phyloP scores from a whole-genome alignment of 2,329 filamentous ascomycete species.

The Elsinoe arachidis region DNA sequence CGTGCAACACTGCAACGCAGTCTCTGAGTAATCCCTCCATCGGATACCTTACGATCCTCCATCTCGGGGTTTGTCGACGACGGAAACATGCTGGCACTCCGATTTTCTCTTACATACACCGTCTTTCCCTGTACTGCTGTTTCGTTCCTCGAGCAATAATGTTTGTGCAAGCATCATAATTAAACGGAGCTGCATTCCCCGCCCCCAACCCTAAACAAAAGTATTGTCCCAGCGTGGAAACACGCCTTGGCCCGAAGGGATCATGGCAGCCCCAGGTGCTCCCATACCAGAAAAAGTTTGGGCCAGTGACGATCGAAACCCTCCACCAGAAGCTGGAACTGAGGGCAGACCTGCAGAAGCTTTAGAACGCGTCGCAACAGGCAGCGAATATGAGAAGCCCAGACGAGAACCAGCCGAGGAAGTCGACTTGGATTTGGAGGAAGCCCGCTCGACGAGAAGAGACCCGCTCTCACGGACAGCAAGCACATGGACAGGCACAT shows the following conservation, averaged over 20 bases:
- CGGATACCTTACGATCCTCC: not conserved
- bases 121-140: not conserved
- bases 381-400: slow-evolving; percentile 29
- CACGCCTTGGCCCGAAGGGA: slow-evolving; percentile 1
- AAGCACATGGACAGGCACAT: slow-evolving; percentile 28
- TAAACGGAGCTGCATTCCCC: not conserved
- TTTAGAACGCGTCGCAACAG: slow-evolving; percentile 27
- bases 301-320: slow-evolving; percentile 29
- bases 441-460: slow-evolving; percentile 16
- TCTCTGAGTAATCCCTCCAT: not conserved
- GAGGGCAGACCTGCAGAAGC: slow-evolving; percentile 35
- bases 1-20: not conserved
- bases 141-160: not conserved
- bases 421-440: slow-evolving; percentile 16
- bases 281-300: slow-evolving; percentile 30
- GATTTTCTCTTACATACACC: not conserved
- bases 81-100: not conserved
- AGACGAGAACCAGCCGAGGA: slow-evolving; percentile 20
- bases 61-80: not conserved
- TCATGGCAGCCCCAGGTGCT: slow-evolving; percentile 13
- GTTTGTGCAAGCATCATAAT: not conserved
- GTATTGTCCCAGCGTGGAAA: not conserved
- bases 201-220: not conserved
- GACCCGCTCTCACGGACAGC: slow-evolving; percentile 20
- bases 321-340: slow-evolving; percentile 26